Base-by-base conservation (phyloP, 1,284 basidiomycete genomes). In the Rhodotorula sp. region DNA sequence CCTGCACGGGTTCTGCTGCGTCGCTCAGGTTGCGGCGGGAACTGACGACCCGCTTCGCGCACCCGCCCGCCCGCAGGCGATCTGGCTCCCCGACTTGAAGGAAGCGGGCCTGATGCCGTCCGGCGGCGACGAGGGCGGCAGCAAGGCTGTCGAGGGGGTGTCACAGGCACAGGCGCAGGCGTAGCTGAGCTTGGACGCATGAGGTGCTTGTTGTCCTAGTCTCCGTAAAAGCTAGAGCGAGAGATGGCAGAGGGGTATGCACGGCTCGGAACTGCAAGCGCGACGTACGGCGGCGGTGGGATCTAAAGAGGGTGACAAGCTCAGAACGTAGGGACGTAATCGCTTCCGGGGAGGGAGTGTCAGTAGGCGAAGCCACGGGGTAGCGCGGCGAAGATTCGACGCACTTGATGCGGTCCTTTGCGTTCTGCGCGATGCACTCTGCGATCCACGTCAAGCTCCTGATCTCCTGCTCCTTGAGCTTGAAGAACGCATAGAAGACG, bases 401-500 rank as follows among this genome's bases (percentile, higher is more conserved):
- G 32, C 34, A 73, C 64, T 74, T 71, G 83, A 97, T 93, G 83
- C 94, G 88, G 80, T 96, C 92, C 82, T 89, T 88, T 65, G 93
- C 93, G 83, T 95, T 90, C 84, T 97, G 94, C 25, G 92, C 92
- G 78, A 97, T 95, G 82, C 94, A 97, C 63, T 80, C 80, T 5
- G 77, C 76, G 57, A 79, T 77, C 76, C 76, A 79, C 46, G 93
- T 96, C 79, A 99, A 82, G 80, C 93, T 97, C 78, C 97, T 85
- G 76, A 99, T 95, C 85, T 99, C 97, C 85, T 99, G 97, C 85
- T 99, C 97, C 86, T 99, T 99, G 81, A 99, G 85, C 84, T 97
- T 97, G 83, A 96, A 86, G 80, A 94, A 96, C 79, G 89, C 90
- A 81, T 95, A 97, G 82, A 97, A 97, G 51, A 95, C 88, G 48